A percentile compares a stretch with the other conserved stretches of the same genome.
Evolutionary conservation across 495 filamentous ascomycete species (phyloP).

Genomic region (Penicillium soppii): DNA sequence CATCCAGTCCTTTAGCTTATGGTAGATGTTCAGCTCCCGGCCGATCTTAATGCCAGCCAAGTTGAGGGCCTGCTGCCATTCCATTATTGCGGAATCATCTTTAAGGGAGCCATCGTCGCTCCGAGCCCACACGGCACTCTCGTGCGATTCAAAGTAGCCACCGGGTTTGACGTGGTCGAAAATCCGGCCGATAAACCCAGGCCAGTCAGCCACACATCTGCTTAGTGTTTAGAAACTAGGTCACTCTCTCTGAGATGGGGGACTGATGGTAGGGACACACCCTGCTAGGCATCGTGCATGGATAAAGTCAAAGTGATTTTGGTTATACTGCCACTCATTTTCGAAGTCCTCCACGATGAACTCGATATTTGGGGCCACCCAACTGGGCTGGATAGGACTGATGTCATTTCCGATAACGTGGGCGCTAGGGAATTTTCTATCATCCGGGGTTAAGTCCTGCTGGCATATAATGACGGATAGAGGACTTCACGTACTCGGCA

Average conservation of each 20-base stretch:
- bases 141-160: slow-evolving; percentile 63
- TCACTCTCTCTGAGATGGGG: slow-evolving; percentile 3
- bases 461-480: slow-evolving; percentile 14
- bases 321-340: slow-evolving; percentile 23
- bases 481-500: slow-evolving; percentile 41
- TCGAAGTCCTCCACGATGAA: slow-evolving; percentile 37
- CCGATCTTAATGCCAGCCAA: slow-evolving; percentile 24
- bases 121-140: slow-evolving; percentile 47
- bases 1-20: slow-evolving; percentile 30
- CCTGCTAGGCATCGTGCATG: slow-evolving; percentile 20
- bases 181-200: slow-evolving; percentile 23
- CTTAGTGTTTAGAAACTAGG: not conserved
- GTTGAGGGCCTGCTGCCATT: slow-evolving; percentile 42
- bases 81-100: slow-evolving; percentile 43
- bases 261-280: slow-evolving; percentile 13
- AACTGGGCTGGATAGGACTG: slow-evolving; percentile 50
- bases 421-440: slow-evolving; percentile 22
- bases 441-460: not conserved
- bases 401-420: slow-evolving; percentile 44
- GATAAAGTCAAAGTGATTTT: slow-evolving; percentile 27
- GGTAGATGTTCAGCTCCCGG: slow-evolving; percentile 46
- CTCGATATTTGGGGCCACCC: slow-evolving; percentile 31
- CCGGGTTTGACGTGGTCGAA: slow-evolving; percentile 55
- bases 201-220: slow-evolving; percentile 18
- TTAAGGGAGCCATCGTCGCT: slow-evolving; percentile 51